These are phyloP conservation scores for Suhomyces vadensis DNA, from an alignment of 805 yeast genomes.

Conservation along the genomic window DNA sequence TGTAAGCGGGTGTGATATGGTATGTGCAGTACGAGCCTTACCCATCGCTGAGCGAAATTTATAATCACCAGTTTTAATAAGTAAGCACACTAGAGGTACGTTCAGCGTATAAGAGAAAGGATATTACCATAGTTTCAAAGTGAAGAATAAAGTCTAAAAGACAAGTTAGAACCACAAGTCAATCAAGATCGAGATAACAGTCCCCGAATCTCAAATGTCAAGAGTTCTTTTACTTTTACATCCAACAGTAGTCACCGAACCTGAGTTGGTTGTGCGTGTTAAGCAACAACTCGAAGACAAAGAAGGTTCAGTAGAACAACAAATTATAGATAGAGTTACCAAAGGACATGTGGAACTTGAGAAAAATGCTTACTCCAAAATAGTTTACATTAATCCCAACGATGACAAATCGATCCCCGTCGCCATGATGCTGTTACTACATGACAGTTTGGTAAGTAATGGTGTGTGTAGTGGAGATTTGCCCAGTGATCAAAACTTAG, in stretches of 20 bases:
- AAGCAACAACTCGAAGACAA: constrained; percentile 37
- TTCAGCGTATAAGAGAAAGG: background rate
- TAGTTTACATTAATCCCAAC: constrained; percentile 60
- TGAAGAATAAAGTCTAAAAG: too few species aligned
- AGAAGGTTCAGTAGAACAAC: constrained; percentile 41
- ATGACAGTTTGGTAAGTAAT: constrained; percentile 37
- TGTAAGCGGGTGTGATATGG: background rate
- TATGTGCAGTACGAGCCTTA: background rate
- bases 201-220: constrained; percentile 6
- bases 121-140: background rate
- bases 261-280: constrained; percentile 42
- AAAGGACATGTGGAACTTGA: constrained; percentile 43
- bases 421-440: constrained; percentile 42
- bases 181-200: background rate
- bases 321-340: constrained; percentile 59
- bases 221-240: constrained; percentile 53
- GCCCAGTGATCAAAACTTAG: constrained; percentile 52
- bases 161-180: too few species aligned
- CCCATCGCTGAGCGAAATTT: background rate
- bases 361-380: constrained; percentile 39
- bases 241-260: constrained; percentile 65
- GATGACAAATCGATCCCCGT: constrained; percentile 48
- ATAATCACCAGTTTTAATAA: background rate
- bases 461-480: constrained; percentile 57
- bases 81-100: background rate